Conservation (phyloP, 169 alveolate genomes). For the Amoebophrya sp. region DNA sequence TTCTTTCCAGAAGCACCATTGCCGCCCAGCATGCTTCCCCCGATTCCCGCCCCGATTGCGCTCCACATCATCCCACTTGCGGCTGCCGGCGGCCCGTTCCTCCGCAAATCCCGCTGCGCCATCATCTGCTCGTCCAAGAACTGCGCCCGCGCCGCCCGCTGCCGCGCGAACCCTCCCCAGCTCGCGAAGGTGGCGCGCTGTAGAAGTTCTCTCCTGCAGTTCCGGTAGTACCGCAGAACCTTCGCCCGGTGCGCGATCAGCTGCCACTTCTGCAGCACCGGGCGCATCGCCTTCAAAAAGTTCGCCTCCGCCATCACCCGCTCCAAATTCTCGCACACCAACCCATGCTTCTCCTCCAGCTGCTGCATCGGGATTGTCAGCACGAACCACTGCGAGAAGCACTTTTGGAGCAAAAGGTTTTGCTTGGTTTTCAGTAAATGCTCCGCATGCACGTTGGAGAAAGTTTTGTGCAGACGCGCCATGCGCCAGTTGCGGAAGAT, state of each 20-base stretch:
- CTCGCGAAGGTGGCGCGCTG: background rate
- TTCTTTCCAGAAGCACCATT: too few relatives aligned
- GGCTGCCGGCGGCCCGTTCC: background rate
- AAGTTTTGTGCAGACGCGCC: background rate
- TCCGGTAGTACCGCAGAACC: background rate
- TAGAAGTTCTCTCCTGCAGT: background rate
- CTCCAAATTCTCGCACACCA: background rate
- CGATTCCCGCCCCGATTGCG: too few relatives aligned
- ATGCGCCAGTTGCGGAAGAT: background rate
- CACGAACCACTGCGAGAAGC: background rate
- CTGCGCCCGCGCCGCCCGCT: background rate
- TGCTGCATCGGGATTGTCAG: background rate
- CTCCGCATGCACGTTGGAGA: background rate
- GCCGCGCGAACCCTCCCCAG: background rate
- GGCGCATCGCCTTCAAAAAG: background rate
- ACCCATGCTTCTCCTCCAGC: background rate
- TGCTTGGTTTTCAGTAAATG: background rate
- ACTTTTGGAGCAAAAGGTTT: background rate
- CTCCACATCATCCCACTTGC: background rate
- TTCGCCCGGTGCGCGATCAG: background rate
- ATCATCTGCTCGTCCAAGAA: background rate
- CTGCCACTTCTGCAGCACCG: background rate
- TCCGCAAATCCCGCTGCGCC: too few relatives aligned
- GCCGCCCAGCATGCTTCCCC: too few relatives aligned
- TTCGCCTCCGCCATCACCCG: background rate